Evolutionary conservation across 2,329 filamentous ascomycete species (phyloP), one percentile per base, ranked within the genome.

Genomic region (Coniochaeta sp.): DNA sequence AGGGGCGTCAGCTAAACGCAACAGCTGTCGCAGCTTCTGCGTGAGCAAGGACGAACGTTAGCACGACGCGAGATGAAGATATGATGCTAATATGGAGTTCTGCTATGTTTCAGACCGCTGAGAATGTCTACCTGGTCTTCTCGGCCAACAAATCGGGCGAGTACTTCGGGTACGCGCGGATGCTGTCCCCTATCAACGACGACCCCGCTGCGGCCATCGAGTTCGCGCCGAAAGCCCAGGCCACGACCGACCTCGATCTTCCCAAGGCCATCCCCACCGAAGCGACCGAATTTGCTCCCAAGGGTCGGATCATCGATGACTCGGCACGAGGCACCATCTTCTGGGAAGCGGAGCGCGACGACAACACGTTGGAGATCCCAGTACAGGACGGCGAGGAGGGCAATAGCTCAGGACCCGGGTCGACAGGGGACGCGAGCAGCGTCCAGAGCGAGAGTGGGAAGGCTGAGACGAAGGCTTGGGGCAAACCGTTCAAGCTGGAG

Each of bases 61-160:
- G 44, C 8, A 50, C 28, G 58, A 62, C 38, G 34, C 43, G 38
- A 34, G 6, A 9, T 24, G 8, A 44, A 55, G 24, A 33, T 60
- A 8, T 14, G 22, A 52, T 16, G 24, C 47, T 52, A 52, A 52
- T 31, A 24, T 16, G 22, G 47, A 31, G 14, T 12, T 31, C 9
- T 52, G 26, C 14, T 28, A 33, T 8, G 1, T 24, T n/a, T 57
- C 63, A 96, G 92, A 78, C 80, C 11, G 85, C 87, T 16, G 90
- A 96, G 59, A 90, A 89, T 68, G 93, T 98, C 1, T 97, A 93
- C 69, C 79, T 98, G 33, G 85, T 98, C 16, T 98, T 98, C 72
- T 98, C 93, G 1, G 93, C 93, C 14, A 98, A 98, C 74, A 97
- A 97, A 70, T 97, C 93, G 0, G 93, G 93, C 14, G 93, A 97